These are phyloP conservation scores for Euphrasia arctica DNA, from an alignment of 305 asterid species.

Conservation along the genomic window DNA sequence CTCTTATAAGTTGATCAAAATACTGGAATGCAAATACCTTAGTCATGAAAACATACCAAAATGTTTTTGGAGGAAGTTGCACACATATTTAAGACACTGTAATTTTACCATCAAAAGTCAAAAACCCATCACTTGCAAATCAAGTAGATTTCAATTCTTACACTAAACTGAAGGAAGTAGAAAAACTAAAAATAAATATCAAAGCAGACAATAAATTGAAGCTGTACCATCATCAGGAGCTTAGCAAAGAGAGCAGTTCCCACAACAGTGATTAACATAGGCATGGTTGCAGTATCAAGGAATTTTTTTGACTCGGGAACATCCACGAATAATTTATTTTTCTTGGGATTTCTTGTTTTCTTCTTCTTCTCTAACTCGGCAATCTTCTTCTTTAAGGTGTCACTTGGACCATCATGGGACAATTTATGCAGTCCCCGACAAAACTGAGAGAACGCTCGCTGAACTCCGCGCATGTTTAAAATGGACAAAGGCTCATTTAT, in stretches of 20 bases:
- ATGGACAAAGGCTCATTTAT: too few species aligned
- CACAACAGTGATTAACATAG: conserved; percentile 69
- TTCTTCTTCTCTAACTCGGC: conserved; percentile 50
- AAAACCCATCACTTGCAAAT: not conserved
- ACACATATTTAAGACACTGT: conserved; percentile 2
- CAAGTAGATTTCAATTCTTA: not conserved
- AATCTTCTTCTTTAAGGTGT: conserved; percentile 59
- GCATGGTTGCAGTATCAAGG: conserved; percentile 84
- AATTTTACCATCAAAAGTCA: not conserved
- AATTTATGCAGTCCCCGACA: conserved; percentile 52
- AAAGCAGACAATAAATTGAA: not conserved
- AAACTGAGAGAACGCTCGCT: conserved; percentile 4
- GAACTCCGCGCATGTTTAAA: too few species aligned
- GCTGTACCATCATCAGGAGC: conserved; percentile 78
- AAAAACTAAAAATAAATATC: not conserved
- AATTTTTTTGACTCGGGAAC: conserved; percentile 73
- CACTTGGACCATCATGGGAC: conserved; percentile 57
- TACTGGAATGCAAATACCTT: not conserved
- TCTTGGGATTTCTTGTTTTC: conserved; percentile 43
- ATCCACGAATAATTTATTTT: conserved; percentile 54
- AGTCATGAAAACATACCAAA: not conserved
- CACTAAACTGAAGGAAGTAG: not conserved
- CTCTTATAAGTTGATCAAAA: not conserved
- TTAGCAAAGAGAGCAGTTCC: conserved; percentile 77
- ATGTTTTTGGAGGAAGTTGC: not conserved